These are phyloP conservation scores for Protomyces inundatus DNA, from an alignment of 1,139 yeast genomes.

Conservation along the genomic window DNA sequence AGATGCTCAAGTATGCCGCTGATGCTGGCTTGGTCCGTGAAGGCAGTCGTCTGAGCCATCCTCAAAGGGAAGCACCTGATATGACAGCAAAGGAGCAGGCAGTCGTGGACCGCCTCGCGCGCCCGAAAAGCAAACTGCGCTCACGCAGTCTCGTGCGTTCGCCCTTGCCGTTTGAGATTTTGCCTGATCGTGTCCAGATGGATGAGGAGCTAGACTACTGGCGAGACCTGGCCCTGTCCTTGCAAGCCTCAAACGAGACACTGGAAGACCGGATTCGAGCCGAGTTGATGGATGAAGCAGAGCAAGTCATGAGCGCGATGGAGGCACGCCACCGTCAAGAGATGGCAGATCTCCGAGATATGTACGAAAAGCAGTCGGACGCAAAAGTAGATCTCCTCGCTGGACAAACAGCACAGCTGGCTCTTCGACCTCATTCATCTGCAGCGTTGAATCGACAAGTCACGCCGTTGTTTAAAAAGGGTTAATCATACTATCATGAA, in stretches of 20 bases:
- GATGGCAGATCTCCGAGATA: not conserved
- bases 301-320: not conserved
- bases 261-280: not conserved
- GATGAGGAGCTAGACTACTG: not conserved
- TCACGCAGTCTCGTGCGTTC: no score
- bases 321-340: not conserved
- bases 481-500: no score
- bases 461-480: no score
- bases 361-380: not conserved
- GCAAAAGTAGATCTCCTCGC: not conserved
- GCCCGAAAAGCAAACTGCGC: not conserved
- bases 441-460: no score
- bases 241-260: not conserved
- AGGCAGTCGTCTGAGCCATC: not conserved
- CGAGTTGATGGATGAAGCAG: not conserved
- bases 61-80: not conserved
- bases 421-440: not conserved
- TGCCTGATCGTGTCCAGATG: not conserved
- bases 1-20: conserved; percentile 44
- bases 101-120: not conserved
- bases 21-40: conserved; percentile 34
- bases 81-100: not conserved
- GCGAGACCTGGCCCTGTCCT: not conserved
- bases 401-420: not conserved
- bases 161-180: not conserved